phyloP scores from a whole-genome alignment of 345 rosid species.

The sweet orange (Citrus sinensis) region DVS_A1.0 CM039162.1:5923501-5924000 shows the following conservation, averaged over 20 bases:
- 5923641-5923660: conserved; percentile 13
- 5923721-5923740: conserved; percentile 16
- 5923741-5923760: conserved; percentile 15
- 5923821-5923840: conserved; percentile 25
- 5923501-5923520: conserved; percentile 14
- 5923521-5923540: conserved; percentile 1
- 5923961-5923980: neutral
- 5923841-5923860: conserved; percentile 21
- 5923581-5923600: conserved; percentile 6
- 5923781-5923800: conserved; percentile 22
- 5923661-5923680: conserved; percentile 8
- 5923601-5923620: conserved; percentile 3
- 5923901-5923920: neutral
- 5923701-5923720: conserved; percentile 19
- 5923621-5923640: conserved; percentile 1
- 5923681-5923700: conserved; percentile 1
- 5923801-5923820: conserved; percentile 14
- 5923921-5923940: conserved; percentile 18
- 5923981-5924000: conserved; percentile 5
- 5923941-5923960: neutral
- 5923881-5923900: conserved; percentile 20
- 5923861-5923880: conserved; percentile 17
- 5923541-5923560: conserved; percentile 5
- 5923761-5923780: conserved; percentile 3
- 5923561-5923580: conserved; percentile 11